phyloP scores from a whole-genome alignment of 176 grass and related monocot species.

The Chrysopogon serrulatus region DNA sequence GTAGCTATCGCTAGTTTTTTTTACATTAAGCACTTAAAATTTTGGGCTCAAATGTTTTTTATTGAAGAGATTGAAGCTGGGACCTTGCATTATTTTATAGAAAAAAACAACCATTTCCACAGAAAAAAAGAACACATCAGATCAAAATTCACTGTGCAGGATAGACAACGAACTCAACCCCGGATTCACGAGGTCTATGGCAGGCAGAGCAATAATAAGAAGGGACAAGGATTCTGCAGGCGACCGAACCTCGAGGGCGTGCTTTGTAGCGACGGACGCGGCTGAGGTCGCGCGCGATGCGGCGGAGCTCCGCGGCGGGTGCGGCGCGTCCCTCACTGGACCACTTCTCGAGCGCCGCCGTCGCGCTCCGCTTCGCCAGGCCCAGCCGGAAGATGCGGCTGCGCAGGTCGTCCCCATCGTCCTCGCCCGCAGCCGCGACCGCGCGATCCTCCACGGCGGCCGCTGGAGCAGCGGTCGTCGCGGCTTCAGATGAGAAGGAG shows the following conservation, averaged over 20 bases:
- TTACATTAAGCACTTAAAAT: neutral
- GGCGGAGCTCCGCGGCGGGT: slow-evolving; percentile 43
- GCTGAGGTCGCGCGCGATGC: slow-evolving; percentile 60
- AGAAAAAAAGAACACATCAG: neutral
- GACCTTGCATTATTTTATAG: neutral
- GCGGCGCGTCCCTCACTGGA: slow-evolving; percentile 49
- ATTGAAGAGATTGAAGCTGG: neutral
- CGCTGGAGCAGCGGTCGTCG: neutral
- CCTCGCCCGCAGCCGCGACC: neutral
- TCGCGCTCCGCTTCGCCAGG: slow-evolving; percentile 74
- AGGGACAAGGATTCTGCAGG: neutral
- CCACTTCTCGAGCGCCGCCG: slow-evolving; percentile 64
- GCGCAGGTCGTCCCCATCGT: slow-evolving; percentile 46
- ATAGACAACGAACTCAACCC: neutral
- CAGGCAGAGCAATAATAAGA: neutral
- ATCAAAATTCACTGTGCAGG: neutral
- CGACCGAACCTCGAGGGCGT: slow-evolving; percentile 74
- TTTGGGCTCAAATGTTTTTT: neutral
- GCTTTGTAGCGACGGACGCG: slow-evolving; percentile 65
- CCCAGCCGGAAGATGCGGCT: slow-evolving; percentile 64
- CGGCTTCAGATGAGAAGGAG: slow-evolving; percentile 14
- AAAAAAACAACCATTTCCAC: neutral
- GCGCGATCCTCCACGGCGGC: neutral
- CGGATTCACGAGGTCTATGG: neutral
- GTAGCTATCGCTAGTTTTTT: neutral